Conservation (phyloP, 1,139 yeast genomes). For the Yamadazyma mexicana region DNA sequence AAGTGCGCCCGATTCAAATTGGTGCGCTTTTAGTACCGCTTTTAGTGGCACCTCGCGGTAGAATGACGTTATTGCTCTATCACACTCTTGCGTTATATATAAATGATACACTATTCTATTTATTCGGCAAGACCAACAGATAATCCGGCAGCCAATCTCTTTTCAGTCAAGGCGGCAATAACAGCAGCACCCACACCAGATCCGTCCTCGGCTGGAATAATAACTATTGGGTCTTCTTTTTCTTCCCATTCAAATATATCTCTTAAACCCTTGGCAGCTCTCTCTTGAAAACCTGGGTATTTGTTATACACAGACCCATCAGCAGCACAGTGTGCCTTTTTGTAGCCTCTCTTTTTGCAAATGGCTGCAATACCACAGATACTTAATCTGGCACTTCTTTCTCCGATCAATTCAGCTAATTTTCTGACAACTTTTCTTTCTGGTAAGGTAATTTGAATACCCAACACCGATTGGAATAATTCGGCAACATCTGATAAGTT, state of each 20-base stretch:
- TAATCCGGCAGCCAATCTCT: conserved; percentile 67
- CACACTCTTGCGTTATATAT: too few relatives aligned
- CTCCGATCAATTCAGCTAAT: conserved; percentile 84
- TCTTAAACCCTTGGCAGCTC: conserved; percentile 86
- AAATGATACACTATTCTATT: conserved; percentile 2
- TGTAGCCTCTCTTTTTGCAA: conserved; percentile 80
- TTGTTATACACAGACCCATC: conserved; percentile 95
- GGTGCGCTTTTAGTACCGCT: too few relatives aligned
- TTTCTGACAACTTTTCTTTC: conserved; percentile 86
- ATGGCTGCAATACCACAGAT: conserved; percentile 97
- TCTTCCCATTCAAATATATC: conserved; percentile 85
- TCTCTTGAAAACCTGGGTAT: conserved; percentile 87
- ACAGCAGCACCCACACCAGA: conserved; percentile 98
- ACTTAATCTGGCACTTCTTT: conserved; percentile 88
- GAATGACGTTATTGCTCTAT: too few relatives aligned
- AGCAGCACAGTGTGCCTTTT: conserved; percentile 86
- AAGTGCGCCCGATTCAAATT: too few relatives aligned
- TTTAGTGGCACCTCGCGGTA: too few relatives aligned
- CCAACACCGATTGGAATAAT: conserved; percentile 59
- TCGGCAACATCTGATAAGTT: conserved; percentile 75
- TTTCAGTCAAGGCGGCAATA: conserved; percentile 89
- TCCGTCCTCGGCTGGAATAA: conserved; percentile 96
- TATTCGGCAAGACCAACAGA: conserved; percentile 59
- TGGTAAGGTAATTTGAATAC: conserved; percentile 64
- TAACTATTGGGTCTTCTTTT: conserved; percentile 68